Evolutionary conservation across 2,329 filamentous ascomycete genomes (phyloP).

Genomic region (Aspergillus cejpii): DNA sequence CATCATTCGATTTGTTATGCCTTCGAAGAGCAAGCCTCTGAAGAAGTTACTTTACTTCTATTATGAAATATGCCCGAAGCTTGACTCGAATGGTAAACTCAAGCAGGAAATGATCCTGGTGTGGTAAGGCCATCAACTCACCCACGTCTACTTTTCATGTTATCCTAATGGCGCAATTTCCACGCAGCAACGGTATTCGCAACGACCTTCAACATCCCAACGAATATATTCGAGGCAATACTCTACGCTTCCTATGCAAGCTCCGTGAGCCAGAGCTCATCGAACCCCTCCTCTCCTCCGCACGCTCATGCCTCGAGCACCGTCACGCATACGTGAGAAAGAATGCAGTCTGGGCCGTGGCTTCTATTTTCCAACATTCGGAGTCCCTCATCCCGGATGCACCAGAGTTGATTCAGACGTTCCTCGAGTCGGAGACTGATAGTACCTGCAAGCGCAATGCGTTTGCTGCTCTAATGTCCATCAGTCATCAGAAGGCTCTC

Average conservation of each 20-base stretch:
- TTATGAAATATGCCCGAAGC: conserved; percentile 97
- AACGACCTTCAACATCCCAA: conserved; percentile 97
- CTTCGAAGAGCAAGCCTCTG: conserved; percentile 87
- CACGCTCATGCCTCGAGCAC: conserved; percentile 87
- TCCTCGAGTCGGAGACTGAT: conserved; percentile 86
- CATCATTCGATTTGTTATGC: conserved; percentile 99
- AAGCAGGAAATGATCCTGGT: conserved; percentile 99
- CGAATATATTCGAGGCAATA: conserved; percentile 97
- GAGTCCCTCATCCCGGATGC: conserved; percentile 91
- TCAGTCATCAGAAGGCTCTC: conserved; percentile 88
- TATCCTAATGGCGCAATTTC: conserved; percentile 12
- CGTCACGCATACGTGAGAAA: conserved; percentile 97
- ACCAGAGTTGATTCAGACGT: conserved; percentile 80
- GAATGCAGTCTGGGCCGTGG: conserved; percentile 91
- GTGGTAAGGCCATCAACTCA: conserved; percentile 56
- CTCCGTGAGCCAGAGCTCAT: conserved; percentile 91
- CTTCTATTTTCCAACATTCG: conserved; percentile 86
- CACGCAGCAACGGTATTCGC: conserved; percentile 81
- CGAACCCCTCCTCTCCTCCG: conserved; percentile 88
- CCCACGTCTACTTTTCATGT: conserved; percentile 2
- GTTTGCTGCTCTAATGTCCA: conserved; percentile 81
- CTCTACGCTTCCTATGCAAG: conserved; percentile 95
- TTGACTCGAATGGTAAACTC: conserved; percentile 83
- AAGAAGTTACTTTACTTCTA: conserved; percentile 99
- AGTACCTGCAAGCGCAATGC: conserved; percentile 97